These are phyloP conservation scores for Stagonosporopsis tanaceti DNA, from an alignment of 2,329 filamentous ascomycete species.

Conservation along the genomic window DNA sequence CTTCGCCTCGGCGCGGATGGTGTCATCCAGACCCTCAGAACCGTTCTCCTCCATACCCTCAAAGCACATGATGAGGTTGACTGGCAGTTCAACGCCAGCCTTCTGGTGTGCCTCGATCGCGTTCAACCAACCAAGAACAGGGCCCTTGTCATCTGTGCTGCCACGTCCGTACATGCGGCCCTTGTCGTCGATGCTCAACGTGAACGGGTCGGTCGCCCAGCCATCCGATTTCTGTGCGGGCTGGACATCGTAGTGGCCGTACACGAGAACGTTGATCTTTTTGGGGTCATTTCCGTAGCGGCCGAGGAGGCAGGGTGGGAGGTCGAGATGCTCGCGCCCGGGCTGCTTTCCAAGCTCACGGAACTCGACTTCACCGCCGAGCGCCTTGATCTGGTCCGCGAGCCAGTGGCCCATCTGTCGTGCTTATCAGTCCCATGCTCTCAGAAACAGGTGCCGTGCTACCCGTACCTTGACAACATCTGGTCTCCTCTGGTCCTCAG, in stretches of 20 bases:
- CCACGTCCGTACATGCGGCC: constrained; percentile 96
- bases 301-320: constrained; percentile 90
- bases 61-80: constrained; percentile 99
- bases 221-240: constrained; percentile 92
- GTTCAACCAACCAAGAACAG: constrained; percentile 96
- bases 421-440: constrained; percentile 7
- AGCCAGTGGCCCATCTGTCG: constrained; percentile 88
- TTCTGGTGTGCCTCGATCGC: constrained; percentile 98
- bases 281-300: constrained; percentile 91
- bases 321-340: constrained; percentile 85
- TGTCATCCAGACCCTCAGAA: constrained; percentile 93
- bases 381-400: constrained; percentile 77
- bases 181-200: constrained; percentile 85
- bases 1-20: constrained; percentile 90
- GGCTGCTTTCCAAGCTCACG: constrained; percentile 90
- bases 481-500: constrained; percentile 84
- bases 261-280: constrained; percentile 95
- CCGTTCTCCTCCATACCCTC: constrained; percentile 99
- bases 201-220: constrained; percentile 95
- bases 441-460: neutral
- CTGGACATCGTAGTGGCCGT: constrained; percentile 99
- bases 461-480: constrained; percentile 80
- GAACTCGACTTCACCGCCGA: constrained; percentile 88
- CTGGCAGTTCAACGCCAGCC: constrained; percentile 91
- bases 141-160: constrained; percentile 96